A percentile compares a stretch with the other conserved stretches of the same genome.
Evolutionary conservation across 805 yeast genomes (phyloP).

Genomic region (Metschnikowia gelsemii): DNA sequence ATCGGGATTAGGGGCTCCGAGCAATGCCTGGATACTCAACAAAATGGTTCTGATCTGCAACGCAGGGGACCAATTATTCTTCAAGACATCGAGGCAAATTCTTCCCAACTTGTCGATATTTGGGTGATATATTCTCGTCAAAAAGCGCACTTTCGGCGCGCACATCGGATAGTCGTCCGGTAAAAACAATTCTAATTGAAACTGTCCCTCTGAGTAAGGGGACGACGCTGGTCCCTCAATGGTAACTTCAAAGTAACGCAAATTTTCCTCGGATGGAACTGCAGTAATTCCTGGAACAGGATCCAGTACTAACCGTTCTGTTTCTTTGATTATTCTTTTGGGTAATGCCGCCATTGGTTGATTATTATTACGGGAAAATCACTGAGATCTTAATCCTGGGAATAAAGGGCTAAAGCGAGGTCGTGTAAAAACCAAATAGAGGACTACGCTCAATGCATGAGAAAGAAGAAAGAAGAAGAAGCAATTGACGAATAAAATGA

Average conservation of each 20-base stretch:
- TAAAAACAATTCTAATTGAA: slow-evolving; percentile 78
- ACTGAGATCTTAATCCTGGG: slow-evolving; percentile 1
- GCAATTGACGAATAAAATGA: too few species aligned
- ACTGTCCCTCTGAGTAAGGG: slow-evolving; percentile 82
- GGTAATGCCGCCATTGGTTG: slow-evolving; percentile 61
- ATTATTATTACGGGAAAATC: not conserved
- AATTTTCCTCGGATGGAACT: slow-evolving; percentile 88
- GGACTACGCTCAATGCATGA: too few species aligned
- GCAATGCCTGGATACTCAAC: slow-evolving; percentile 85
- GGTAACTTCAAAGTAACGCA: slow-evolving; percentile 88
- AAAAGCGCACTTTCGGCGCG: slow-evolving; percentile 92
- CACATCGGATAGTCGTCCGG: slow-evolving; percentile 99
- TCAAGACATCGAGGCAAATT: slow-evolving; percentile 91
- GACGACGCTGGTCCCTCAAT: slow-evolving; percentile 89
- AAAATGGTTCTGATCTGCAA: slow-evolving; percentile 90
- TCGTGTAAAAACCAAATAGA: slow-evolving; percentile 3
- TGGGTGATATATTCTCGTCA: slow-evolving; percentile 94
- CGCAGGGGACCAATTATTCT: slow-evolving; percentile 97
- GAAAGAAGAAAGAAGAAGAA: not conserved
- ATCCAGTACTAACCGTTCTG: slow-evolving; percentile 86
- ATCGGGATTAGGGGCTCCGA: slow-evolving; percentile 97
- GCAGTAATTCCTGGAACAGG: slow-evolving; percentile 97
- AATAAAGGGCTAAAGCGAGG: slow-evolving; percentile 1
- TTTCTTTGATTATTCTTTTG: slow-evolving; percentile 93
- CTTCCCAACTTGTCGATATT: slow-evolving; percentile 94